Evolutionary conservation across 1,139 yeast genomes (phyloP).

Genomic region (Kluyveromyces sp.): DNA sequence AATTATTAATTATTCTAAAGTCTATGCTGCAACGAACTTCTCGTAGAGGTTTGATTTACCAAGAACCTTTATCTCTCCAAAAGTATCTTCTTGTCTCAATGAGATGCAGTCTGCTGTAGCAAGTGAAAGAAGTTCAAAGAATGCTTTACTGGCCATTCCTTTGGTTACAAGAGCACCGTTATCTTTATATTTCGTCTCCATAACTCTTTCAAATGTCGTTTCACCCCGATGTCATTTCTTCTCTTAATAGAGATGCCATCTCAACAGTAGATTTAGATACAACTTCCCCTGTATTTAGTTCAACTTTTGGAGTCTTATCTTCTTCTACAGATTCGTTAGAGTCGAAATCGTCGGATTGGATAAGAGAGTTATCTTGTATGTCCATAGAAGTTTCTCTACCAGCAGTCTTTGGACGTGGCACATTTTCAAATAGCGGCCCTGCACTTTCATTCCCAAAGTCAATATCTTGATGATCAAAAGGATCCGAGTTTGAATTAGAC

Average conservation of each 20-base stretch:
- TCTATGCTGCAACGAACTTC: slow-evolving; percentile 30
- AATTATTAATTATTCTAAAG: background rate
- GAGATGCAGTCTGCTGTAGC: slow-evolving; percentile 71
- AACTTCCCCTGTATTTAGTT: slow-evolving; percentile 16
- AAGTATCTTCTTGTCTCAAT: slow-evolving; percentile 53
- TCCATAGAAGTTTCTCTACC: slow-evolving; percentile 5
- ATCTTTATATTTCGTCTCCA: slow-evolving; percentile 31
- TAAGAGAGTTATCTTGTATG: slow-evolving; percentile 5
- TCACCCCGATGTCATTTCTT: slow-evolving; percentile 27
- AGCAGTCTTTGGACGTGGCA: background rate
- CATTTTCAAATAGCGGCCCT: background rate
- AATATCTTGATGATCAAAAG: slow-evolving; percentile 2
- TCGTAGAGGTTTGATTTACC: slow-evolving; percentile 45
- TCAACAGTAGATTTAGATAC: slow-evolving; percentile 45
- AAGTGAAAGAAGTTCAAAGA: slow-evolving; percentile 74
- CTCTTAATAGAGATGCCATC: slow-evolving; percentile 46
- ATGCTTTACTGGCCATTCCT: slow-evolving; percentile 63
- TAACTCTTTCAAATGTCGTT: slow-evolving; percentile 36
- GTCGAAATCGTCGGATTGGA: slow-evolving; percentile 1
- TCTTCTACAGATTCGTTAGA: background rate
- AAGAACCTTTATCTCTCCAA: slow-evolving; percentile 50
- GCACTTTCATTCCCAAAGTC: background rate
- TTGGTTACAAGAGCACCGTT: slow-evolving; percentile 34
- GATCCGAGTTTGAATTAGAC: slow-evolving; percentile 4
- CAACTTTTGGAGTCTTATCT: slow-evolving; percentile 16